Percentiles rank a stretch among this genome's conserved stretches.
phyloP scores from a whole-genome alignment of 768 basidiomycete genomes.

The Astraeus odoratus region DNA sequence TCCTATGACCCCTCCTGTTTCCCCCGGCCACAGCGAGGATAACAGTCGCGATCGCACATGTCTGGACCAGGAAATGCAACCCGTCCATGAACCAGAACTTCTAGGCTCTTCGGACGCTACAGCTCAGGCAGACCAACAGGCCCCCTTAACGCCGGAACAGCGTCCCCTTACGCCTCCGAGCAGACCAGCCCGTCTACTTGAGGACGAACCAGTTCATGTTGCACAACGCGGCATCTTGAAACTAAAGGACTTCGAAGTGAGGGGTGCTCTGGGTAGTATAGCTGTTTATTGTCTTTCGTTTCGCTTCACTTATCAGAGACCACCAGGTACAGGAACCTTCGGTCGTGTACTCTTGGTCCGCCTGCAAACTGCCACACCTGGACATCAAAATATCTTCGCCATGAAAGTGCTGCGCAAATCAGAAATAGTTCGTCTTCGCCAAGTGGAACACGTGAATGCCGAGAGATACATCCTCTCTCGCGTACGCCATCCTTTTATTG shows the following conservation, averaged over 20 bases:
- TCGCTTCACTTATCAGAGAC: constrained; percentile 1
- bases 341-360: constrained; percentile 88
- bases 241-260: constrained; percentile 75
- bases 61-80: constrained; percentile 10
- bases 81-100: constrained; percentile 6
- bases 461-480: constrained; percentile 91
- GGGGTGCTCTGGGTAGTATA: constrained; percentile 60
- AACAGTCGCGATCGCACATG: constrained; percentile 13
- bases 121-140: constrained; percentile 5
- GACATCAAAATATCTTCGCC: constrained; percentile 54
- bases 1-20: constrained; percentile 69
- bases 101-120: constrained; percentile 3
- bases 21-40: constrained; percentile 46
- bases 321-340: constrained; percentile 92
- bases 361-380: constrained; percentile 46
- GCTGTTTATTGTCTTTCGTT: constrained; percentile 13
- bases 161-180: constrained; percentile 23
- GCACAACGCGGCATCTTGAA: constrained; percentile 48
- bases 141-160: not conserved
- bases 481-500: constrained; percentile 91
- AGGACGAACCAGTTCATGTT: constrained; percentile 65
- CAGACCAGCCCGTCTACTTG: constrained; percentile 48
- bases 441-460: constrained; percentile 97
- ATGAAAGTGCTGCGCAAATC: constrained; percentile 86
- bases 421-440: constrained; percentile 82